Evolutionary conservation across 1,284 basidiomycete genomes (phyloP), one percentile per base, ranked within the genome.

Genomic region (Kwoniella shivajii): DNA sequence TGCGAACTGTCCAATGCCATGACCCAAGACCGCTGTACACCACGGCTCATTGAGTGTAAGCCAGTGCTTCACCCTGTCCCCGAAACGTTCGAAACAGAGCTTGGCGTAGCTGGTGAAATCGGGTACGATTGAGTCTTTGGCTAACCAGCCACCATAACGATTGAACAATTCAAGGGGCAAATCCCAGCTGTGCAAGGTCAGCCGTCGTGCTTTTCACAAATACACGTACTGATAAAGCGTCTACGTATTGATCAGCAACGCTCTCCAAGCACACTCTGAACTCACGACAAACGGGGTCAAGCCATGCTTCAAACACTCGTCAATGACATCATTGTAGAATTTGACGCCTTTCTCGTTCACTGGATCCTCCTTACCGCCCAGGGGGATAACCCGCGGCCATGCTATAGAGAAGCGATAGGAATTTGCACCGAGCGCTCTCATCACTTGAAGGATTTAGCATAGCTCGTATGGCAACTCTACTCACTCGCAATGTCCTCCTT

Each of bases 41-140:
- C 85, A 88, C 0, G 86, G 87, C 77, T 89, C 87, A 71, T 89
- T 89, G 73, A 87, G 52, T 26, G 73, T 68, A 27, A 69, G 70
- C 88, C 88, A 89, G 73, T 87, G 80, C 73, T 88, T 86, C 57
- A 89, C 88, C 31, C 86, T 80, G 73, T 88, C 86, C 7, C 88
- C 88, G 64, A 86, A 89, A 14, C 83, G 80, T 50, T 85, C 80
- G 69, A 89, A 90, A 74, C 87, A 87, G 27, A 86, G 75, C 81
- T 85, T 79, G 10, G 88, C 84, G 67, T 87, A 90, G 65, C 82
- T 79, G 26, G 80, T 81, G 61, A 81, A 89, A 71, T 89, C 88
- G 34, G 81, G 74, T 9, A 86, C 79, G 56, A 87, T 82, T 60
- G 85, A 82, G 37, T 82, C 82, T 64, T 83, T 84, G 76, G 85